Evolutionary conservation across 768 basidiomycete species (phyloP).

Genomic region (Suillus paluster): DNA sequence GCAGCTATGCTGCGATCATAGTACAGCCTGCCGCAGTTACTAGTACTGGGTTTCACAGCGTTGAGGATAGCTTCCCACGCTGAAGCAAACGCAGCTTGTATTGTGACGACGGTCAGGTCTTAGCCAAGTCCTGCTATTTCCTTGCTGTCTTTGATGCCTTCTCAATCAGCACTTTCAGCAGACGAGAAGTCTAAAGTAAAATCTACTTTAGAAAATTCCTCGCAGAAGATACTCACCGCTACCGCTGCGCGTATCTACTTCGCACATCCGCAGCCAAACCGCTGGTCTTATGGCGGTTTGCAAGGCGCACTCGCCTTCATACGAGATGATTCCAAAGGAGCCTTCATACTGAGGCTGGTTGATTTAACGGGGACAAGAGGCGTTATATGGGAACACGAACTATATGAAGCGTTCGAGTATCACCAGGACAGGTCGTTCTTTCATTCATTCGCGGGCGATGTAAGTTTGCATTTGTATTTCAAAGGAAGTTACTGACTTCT

Average conservation of each 20-base stretch:
- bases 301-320: conserved; percentile 85
- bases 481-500: conserved; percentile 6
- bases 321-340: conserved; percentile 58
- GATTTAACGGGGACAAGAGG: conserved; percentile 86
- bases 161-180: conserved; percentile 66
- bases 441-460: conserved; percentile 91
- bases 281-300: conserved; percentile 88
- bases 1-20: neutral
- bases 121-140: neutral
- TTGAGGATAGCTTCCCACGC: neutral
- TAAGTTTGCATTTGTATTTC: conserved; percentile 48
- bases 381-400: conserved; percentile 91
- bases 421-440: conserved; percentile 87
- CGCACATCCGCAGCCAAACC: conserved; percentile 73
- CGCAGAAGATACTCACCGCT: conserved; percentile 81
- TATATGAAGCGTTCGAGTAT: conserved; percentile 84
- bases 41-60: neutral
- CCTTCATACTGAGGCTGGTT: conserved; percentile 74
- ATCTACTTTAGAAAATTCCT: conserved; percentile 53
- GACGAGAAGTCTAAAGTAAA: conserved; percentile 85
- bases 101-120: conserved; percentile 7
- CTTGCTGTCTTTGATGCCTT: conserved; percentile 58
- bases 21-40: conserved; percentile 1
- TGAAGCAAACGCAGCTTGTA: conserved; percentile 3
- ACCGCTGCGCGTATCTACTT: conserved; percentile 89